Evolutionary conservation across 495 filamentous ascomycete genomes (phyloP).

Genomic region (Schizothecium vesticola): DNA sequence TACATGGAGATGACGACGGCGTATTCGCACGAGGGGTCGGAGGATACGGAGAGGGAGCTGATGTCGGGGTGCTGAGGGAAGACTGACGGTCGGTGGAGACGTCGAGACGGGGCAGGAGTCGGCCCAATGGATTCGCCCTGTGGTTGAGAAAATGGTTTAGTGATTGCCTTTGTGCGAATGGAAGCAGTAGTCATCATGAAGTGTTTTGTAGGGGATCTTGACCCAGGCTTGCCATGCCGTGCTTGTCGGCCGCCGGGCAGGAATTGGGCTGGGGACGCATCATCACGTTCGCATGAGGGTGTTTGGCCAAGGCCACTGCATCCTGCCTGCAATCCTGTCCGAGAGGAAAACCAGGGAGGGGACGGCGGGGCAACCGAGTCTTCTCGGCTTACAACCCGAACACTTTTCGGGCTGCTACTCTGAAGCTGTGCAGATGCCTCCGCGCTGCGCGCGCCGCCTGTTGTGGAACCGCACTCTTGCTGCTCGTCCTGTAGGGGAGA

Average conservation of each 20-base stretch:
- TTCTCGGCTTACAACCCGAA: constrained; percentile 37
- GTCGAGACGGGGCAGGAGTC: constrained; percentile 51
- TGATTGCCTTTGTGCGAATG: constrained; percentile 29
- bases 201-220: constrained; percentile 25
- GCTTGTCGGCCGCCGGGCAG: neutral
- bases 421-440: neutral
- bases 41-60: constrained; percentile 57
- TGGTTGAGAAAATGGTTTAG: constrained; percentile 29
- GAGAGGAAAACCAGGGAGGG: constrained; percentile 3
- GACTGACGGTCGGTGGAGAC: constrained; percentile 55
- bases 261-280: neutral
- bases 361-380: constrained; percentile 21
- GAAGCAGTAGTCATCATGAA: constrained; percentile 42
- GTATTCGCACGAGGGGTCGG: constrained; percentile 73
- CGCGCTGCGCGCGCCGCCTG: neutral
- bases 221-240: constrained; percentile 8
- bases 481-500: neutral
- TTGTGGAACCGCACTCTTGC: neutral
- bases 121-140: constrained; percentile 40
- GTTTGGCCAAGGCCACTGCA: neutral
- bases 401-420: constrained; percentile 27
- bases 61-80: constrained; percentile 72
- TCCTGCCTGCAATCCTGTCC: neutral
- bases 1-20: constrained; percentile 94
- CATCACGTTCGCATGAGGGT: neutral